phyloP scores from a whole-genome alignment of 2,329 filamentous ascomycete genomes.

The Penicillium freii region DNA sequence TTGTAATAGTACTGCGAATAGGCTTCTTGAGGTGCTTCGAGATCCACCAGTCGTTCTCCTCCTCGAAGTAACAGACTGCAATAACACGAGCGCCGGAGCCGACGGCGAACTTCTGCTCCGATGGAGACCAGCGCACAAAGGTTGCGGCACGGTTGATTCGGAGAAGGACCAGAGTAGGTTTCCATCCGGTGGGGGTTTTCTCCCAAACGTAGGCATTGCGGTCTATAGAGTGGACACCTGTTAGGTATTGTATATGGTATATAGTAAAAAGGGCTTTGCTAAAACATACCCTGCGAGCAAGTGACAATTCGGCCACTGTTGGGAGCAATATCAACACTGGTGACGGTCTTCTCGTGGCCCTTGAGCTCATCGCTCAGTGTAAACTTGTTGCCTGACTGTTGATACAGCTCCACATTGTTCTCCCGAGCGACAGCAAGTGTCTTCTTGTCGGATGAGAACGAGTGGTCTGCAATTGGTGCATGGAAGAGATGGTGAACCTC shows the following conservation, averaged over 20 bases:
- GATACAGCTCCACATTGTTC: constrained; percentile 84
- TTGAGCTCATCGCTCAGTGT: constrained; percentile 87
- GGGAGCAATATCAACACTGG: constrained; percentile 91
- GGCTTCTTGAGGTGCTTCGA: constrained; percentile 99
- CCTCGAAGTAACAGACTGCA: constrained; percentile 96
- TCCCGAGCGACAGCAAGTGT: constrained; percentile 90
- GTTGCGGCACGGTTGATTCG: constrained; percentile 96
- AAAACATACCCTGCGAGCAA: constrained; percentile 78
- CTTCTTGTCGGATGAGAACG: constrained; percentile 87
- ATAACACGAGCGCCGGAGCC: constrained; percentile 94
- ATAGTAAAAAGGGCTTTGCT: not conserved
- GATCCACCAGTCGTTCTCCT: constrained; percentile 99
- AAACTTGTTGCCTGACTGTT: constrained; percentile 69
- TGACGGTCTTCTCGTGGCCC: constrained; percentile 95
- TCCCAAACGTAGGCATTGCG: constrained; percentile 99
- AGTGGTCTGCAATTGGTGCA: constrained; percentile 93
- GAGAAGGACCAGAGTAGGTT: constrained; percentile 92
- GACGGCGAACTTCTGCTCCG: constrained; percentile 95
- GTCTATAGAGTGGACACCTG: constrained; percentile 54
- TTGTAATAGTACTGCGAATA: constrained; percentile 94
- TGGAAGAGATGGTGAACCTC: constrained; percentile 98
- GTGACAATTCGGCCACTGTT: constrained; percentile 91
- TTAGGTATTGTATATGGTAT: not conserved
- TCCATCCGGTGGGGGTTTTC: constrained; percentile 86
- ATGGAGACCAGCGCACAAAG: constrained; percentile 95